Conservation (phyloP, 371 early-diverging fungal species). For the Syncephalis plumigaleata region DNA sequence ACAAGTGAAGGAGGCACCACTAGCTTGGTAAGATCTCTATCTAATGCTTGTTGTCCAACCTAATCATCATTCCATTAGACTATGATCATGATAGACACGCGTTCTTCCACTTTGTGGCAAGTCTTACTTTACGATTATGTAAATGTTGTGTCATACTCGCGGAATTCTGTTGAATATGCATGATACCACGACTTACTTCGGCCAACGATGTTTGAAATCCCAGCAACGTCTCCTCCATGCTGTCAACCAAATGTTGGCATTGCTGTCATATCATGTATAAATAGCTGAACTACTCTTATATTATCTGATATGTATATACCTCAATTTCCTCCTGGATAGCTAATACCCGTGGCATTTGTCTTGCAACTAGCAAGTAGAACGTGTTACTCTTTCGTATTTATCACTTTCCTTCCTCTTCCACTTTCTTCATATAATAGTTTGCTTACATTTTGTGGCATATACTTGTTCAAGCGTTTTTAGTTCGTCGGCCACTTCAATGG, state of each 20-base stretch:
- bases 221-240: constrained; percentile 67
- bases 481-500: too few species aligned
- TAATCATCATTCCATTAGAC: constrained; percentile 3
- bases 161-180: constrained; percentile 62
- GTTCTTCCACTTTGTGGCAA: not conserved
- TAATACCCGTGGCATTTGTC: too few species aligned
- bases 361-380: too few species aligned
- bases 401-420: too few species aligned
- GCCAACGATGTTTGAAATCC: constrained; percentile 77
- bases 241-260: constrained; percentile 66
- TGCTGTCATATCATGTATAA: constrained; percentile 11
- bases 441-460: too few species aligned
- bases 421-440: too few species aligned
- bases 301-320: too few species aligned
- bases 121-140: constrained; percentile 59
- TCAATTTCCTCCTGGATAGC: too few species aligned
- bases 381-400: too few species aligned
- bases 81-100: not conserved
- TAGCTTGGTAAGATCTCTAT: constrained; percentile 57
- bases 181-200: constrained; percentile 73
- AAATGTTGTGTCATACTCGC: constrained; percentile 58
- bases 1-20: constrained; percentile 65
- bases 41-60: constrained; percentile 47
- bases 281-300: too few species aligned
- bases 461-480: too few species aligned